Evolutionary conservation across 2,329 filamentous ascomycete genomes (phyloP).

Genomic region (Penicillium sp.): DNA sequence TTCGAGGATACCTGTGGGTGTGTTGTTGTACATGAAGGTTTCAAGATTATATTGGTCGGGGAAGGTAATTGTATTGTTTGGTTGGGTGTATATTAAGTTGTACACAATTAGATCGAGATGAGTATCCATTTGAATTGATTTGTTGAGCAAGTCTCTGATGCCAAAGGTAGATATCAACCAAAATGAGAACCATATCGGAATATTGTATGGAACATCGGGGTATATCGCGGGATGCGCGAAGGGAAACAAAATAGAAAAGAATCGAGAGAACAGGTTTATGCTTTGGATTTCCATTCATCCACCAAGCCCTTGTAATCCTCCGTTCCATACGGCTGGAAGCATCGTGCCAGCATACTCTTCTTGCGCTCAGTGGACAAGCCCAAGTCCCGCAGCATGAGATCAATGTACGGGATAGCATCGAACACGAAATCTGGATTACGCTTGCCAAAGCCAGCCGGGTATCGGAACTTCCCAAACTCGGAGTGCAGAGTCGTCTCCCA

Average conservation of each 20-base stretch:
- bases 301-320: slow-evolving; percentile 45
- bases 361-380: slow-evolving; percentile 54
- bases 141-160: not conserved
- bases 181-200: not conserved
- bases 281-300: slow-evolving; percentile 38
- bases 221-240: slow-evolving; percentile 18
- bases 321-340: slow-evolving; percentile 39
- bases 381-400: slow-evolving; percentile 66
- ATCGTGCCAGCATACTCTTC: slow-evolving; percentile 29
- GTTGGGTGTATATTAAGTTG: no score
- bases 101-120: no score
- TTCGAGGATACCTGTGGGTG: no score
- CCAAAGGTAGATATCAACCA: not conserved
- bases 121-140: no score
- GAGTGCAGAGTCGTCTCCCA: slow-evolving; percentile 63
- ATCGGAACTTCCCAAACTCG: slow-evolving; percentile 70
- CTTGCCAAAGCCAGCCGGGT: slow-evolving; percentile 60
- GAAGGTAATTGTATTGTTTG: no score
- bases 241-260: not conserved
- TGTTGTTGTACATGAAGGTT: no score
- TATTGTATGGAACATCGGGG: slow-evolving; percentile 2
- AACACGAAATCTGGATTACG: slow-evolving; percentile 66
- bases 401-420: slow-evolving; percentile 72
- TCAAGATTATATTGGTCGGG: no score
- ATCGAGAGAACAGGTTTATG: not conserved